Conservation (phyloP, 768 basidiomycete species). For the Kwoniella pini region DNA sequence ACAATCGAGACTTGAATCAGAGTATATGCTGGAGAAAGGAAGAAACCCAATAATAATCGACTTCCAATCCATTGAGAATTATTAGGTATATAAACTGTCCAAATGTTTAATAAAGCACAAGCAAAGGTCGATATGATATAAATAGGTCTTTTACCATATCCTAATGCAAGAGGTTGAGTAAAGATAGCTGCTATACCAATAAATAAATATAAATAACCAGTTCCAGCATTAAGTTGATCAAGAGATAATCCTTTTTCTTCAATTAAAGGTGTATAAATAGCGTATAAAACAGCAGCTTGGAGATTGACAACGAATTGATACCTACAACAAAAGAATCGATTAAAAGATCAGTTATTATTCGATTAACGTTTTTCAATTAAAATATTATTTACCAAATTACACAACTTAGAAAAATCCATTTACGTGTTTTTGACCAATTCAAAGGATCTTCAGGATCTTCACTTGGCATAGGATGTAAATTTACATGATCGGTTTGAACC, state of each 20-base stretch:
- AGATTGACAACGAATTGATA: slow-evolving; percentile 10
- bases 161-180: slow-evolving; percentile 13
- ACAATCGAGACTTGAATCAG: slow-evolving; percentile 19
- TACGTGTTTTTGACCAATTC: slow-evolving; percentile 14
- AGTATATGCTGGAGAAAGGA: slow-evolving; percentile 5
- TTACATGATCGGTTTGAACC: background rate
- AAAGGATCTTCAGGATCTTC: slow-evolving; percentile 19
- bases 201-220: slow-evolving; percentile 20
- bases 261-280: slow-evolving; percentile 14
- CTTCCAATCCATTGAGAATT: slow-evolving; percentile 19
- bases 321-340: background rate
- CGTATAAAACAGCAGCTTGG: slow-evolving; percentile 8
- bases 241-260: slow-evolving; percentile 21
- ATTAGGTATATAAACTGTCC: slow-evolving; percentile 5
- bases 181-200: slow-evolving; percentile 17
- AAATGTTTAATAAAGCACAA: slow-evolving; percentile 9
- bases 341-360: too few relatives aligned
- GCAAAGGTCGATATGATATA: slow-evolving; percentile 13
- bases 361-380: background rate
- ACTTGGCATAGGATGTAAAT: slow-evolving; percentile 14
- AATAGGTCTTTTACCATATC: slow-evolving; percentile 15
- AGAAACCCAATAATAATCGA: slow-evolving; percentile 17
- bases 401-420: slow-evolving; percentile 14
- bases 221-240: slow-evolving; percentile 19
- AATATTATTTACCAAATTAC: slow-evolving; percentile 3